These are phyloP conservation scores for Lepidium sativum DNA, from an alignment of 345 rosid genomes.

Conservation along the genomic window DNA sequence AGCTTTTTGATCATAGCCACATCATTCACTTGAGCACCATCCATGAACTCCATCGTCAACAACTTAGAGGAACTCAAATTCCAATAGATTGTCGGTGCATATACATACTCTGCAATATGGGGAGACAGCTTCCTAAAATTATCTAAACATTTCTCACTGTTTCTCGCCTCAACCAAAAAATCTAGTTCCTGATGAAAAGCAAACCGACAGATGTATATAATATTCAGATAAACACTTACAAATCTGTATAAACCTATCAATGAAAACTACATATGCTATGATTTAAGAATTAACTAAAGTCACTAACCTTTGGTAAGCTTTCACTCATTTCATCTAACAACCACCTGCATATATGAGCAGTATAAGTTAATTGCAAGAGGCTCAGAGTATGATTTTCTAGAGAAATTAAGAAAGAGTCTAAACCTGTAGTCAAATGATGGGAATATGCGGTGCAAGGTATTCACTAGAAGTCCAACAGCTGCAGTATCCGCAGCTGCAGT, in stretches of 20 bases:
- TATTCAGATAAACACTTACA: neutral
- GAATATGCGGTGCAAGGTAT: slow-evolving; percentile 67
- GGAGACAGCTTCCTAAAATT: slow-evolving; percentile 89
- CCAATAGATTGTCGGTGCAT: slow-evolving; percentile 82
- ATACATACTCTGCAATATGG: slow-evolving; percentile 67
- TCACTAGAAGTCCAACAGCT: slow-evolving; percentile 65
- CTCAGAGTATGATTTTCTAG: neutral
- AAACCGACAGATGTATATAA: neutral
- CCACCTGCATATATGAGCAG: slow-evolving; percentile 59
- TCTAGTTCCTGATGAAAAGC: slow-evolving; percentile 60
- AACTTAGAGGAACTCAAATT: slow-evolving; percentile 76
- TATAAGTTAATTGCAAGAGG: slow-evolving; percentile 14
- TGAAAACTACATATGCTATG: neutral
- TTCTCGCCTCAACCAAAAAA: slow-evolving; percentile 88
- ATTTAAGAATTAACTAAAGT: slow-evolving; percentile 7
- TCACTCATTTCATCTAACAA: slow-evolving; percentile 81
- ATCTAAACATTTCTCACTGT: slow-evolving; percentile 76
- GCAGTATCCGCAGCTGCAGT: slow-evolving; percentile 91
- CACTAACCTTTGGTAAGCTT: slow-evolving; percentile 84
- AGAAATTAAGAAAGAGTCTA: neutral
- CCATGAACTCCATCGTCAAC: slow-evolving; percentile 92
- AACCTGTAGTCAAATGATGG: slow-evolving; percentile 96
- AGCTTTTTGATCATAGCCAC: slow-evolving; percentile 57
- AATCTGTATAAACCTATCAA: neutral
- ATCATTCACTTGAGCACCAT: slow-evolving; percentile 80